A percentile compares a stretch with the other conserved stretches of the same genome.
Conservation (phyloP, 1,284 basidiomycete species). For the Tetrapyrgos nigripes region DNA sequence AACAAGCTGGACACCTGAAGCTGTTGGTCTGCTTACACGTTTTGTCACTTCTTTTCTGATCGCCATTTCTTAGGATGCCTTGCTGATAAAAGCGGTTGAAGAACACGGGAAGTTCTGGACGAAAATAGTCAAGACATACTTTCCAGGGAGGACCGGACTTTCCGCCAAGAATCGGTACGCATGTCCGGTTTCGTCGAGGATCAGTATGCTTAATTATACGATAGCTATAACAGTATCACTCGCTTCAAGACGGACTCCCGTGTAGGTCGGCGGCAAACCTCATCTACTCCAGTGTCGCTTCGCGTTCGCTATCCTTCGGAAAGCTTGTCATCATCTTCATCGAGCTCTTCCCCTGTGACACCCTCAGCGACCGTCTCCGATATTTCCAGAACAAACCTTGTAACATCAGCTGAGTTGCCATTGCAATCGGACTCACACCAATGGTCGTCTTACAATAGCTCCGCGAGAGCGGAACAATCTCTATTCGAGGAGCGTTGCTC, state of each 20-base stretch:
- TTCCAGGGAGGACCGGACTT: conserved; percentile 35
- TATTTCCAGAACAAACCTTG: neutral
- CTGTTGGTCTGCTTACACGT: conserved; percentile 37
- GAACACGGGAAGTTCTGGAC: conserved; percentile 33
- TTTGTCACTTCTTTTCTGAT: neutral
- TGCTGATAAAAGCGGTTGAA: conserved; percentile 29
- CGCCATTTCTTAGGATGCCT: conserved; percentile 17
- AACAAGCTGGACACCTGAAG: conserved; percentile 58
- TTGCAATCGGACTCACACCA: neutral
- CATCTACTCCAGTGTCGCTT: neutral
- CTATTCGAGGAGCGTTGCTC: neutral
- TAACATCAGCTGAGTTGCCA: neutral
- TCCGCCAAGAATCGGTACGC: conserved; percentile 35
- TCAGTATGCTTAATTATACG: neutral
- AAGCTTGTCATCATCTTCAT: neutral
- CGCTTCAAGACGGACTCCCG: neutral
- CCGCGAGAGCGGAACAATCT: neutral
- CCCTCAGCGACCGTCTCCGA: neutral
- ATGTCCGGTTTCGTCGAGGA: neutral
- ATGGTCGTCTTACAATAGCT: neutral
- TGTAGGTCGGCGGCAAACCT: neutral
- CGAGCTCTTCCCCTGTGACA: neutral
- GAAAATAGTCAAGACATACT: conserved; percentile 31
- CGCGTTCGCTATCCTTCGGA: neutral
- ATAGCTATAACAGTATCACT: neutral